Base-by-base conservation (phyloP, 208 protist species). In the Trypanosoma melophagium region DNA sequence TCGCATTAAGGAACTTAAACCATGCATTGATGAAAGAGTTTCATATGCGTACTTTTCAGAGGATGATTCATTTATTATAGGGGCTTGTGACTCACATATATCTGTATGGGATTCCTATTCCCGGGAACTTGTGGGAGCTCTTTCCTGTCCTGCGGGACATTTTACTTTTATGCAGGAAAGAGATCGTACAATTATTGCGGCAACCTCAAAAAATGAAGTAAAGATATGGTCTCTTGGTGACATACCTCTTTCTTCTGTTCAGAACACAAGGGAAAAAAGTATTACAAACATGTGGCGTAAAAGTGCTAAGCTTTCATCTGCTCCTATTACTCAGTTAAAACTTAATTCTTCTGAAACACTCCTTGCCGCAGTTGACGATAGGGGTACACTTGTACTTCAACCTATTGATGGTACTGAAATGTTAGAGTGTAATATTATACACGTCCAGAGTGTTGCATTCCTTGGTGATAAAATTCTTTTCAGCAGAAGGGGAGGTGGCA, bases 231-330 rank as follows among this genome's bases (percentile, higher is more conserved):
- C 72, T 31, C 68, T 86, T 5, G 57, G 25, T 22, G 66, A 73
- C 13, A 71, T 61, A 3, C 73, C 85, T n/a, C 60, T 89, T 47
- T 81, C 84, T 12, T 84, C 86, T 2, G 60, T 86, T 55, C 76
- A 88, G 40, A 60, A 76, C 25, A 72, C 70, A 21, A 79, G 77
- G 31, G 79, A 79, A 28, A 87, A 85, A 25, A 60, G 38, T 14
- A 58, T 84, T 41, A 85, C 82, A n/a, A 88, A 75, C 0, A 77
- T 86, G 62, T 82, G 84, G 67, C 63, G 79, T 2, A 58, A 73
- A 38, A 95, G 85, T 71, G 71, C 66, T 40, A 90, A 90, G 58
- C 66, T 93, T 0, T 92, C 86, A 25, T 19, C n/a, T 14, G 44
- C 60, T 47, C 55, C 79, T 41, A 81, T 95, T 49, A 51, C 40